Evolutionary conservation across 192 early-diverging fungal species (phyloP).

Genomic region (Ambispora gerdemannii): DNA sequence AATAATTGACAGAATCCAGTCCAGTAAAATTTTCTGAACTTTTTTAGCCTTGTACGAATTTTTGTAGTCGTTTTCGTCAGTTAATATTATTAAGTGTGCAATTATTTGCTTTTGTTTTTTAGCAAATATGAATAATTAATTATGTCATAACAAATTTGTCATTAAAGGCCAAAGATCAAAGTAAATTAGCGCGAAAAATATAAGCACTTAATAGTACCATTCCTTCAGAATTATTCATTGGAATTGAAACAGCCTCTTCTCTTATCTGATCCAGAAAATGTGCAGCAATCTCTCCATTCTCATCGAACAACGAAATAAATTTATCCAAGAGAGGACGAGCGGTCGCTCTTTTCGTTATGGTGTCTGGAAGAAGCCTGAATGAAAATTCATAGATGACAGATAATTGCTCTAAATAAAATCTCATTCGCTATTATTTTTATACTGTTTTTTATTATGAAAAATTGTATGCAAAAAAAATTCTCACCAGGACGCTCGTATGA

Average conservation of each 20-base stretch:
- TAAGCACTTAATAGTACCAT: background rate
- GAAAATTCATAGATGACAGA: background rate
- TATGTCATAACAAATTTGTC: too few species aligned
- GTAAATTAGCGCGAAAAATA: background rate
- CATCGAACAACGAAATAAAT: background rate
- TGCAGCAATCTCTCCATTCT: background rate
- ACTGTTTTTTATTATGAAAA: background rate
- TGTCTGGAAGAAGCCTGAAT: slow-evolving; percentile 1
- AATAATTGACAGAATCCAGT: background rate
- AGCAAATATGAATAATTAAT: too few species aligned
- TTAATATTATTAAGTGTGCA: too few species aligned
- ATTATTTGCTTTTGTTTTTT: too few species aligned
- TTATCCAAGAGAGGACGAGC: background rate
- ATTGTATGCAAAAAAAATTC: background rate
- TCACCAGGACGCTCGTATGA: background rate
- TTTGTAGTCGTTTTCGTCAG: background rate
- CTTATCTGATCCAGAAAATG: background rate
- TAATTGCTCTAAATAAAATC: background rate
- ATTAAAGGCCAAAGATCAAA: too few species aligned
- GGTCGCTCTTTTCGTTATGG: background rate
- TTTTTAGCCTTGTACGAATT: background rate
- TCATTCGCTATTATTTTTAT: background rate
- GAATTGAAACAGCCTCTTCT: background rate
- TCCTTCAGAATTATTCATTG: background rate
- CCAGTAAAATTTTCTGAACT: background rate